Conservation (phyloP, 352 stramenopile genomes). For the Phytopythium montanum region DNA sequence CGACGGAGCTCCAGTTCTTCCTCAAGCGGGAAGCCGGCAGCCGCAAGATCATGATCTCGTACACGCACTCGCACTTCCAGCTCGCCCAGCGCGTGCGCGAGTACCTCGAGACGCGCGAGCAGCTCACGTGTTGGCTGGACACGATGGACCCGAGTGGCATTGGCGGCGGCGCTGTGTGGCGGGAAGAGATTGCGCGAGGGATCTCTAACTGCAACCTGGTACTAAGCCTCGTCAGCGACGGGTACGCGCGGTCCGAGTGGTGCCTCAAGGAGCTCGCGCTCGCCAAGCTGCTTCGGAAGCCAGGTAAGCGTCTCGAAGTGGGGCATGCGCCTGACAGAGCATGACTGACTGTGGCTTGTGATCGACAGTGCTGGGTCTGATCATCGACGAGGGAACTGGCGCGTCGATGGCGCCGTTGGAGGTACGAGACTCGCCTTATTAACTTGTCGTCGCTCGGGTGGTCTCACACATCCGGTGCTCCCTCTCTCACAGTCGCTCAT, state of each 20-base stretch:
- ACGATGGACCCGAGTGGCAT: conserved; percentile 81
- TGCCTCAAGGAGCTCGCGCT: conserved; percentile 81
- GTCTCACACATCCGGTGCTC: neutral
- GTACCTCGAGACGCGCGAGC: conserved; percentile 49
- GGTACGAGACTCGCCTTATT: neutral
- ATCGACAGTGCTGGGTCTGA: conserved; percentile 36
- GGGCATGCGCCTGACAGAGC: neutral
- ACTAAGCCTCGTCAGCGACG: conserved; percentile 65
- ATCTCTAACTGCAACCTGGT: conserved; percentile 75
- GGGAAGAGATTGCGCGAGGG: conserved; percentile 74
- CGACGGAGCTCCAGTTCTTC: conserved; percentile 68
- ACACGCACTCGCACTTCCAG: conserved; percentile 65
- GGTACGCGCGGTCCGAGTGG: conserved; percentile 74
- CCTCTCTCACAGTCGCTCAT: conserved; percentile 26
- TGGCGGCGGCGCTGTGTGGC: conserved; percentile 70
- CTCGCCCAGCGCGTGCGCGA: conserved; percentile 63
- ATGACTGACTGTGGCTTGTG: neutral
- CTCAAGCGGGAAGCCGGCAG: conserved; percentile 71
- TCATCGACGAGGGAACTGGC: conserved; percentile 40
- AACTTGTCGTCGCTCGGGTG: neutral
- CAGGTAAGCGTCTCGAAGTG: conserved; percentile 25
- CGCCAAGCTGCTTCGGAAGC: conserved; percentile 66
- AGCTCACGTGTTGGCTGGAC: conserved; percentile 80
- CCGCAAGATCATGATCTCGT: conserved; percentile 82
- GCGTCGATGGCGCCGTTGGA: conserved; percentile 16